phyloP scores from a whole-genome alignment of 2,329 filamentous ascomycete species.

The Neofusicoccum laricinum region DNA sequence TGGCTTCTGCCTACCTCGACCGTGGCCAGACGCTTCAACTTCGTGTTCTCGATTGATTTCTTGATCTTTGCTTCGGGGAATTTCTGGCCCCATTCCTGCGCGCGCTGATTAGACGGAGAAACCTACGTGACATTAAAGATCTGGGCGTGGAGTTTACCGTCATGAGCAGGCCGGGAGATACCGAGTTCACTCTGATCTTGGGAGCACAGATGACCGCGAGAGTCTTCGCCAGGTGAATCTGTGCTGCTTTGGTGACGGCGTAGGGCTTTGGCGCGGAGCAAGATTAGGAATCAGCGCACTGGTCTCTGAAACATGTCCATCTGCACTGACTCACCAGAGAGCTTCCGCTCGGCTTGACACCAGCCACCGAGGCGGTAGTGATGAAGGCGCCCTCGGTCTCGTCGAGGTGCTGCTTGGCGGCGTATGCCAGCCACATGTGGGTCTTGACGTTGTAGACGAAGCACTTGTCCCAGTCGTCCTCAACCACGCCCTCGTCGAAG shows the following conservation, averaged over 20 bases:
- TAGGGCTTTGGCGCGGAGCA: slow-evolving; percentile 54
- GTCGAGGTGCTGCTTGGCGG: slow-evolving; percentile 58
- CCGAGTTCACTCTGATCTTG: slow-evolving; percentile 63
- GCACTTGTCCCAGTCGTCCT: slow-evolving; percentile 65
- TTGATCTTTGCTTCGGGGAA: slow-evolving; percentile 46
- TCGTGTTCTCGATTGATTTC: slow-evolving; percentile 42
- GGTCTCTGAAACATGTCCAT: neutral
- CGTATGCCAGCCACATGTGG: slow-evolving; percentile 52
- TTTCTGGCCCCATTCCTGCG: slow-evolving; percentile 47
- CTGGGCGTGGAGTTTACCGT: slow-evolving; percentile 42
- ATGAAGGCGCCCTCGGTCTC: slow-evolving; percentile 61
- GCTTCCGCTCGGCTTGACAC: slow-evolving; percentile 62
- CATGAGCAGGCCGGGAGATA: slow-evolving; percentile 62
- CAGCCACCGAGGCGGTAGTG: slow-evolving; percentile 62
- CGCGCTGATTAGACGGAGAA: neutral
- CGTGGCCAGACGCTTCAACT: slow-evolving; percentile 51
- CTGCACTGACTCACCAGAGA: slow-evolving; percentile 37
- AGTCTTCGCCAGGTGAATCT: slow-evolving; percentile 64
- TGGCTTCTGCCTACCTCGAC: slow-evolving; percentile 41
- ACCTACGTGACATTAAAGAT: neutral
- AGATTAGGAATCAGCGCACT: neutral
- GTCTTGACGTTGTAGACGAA: slow-evolving; percentile 61
- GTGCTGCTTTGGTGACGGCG: slow-evolving; percentile 73
- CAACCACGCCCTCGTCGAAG: slow-evolving; percentile 55
- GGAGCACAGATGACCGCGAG: slow-evolving; percentile 60